Evolutionary conservation across 495 filamentous ascomycete species (phyloP), one percentile per base, ranked within the genome.

Genomic region (Oidiodendron maius): DNA sequence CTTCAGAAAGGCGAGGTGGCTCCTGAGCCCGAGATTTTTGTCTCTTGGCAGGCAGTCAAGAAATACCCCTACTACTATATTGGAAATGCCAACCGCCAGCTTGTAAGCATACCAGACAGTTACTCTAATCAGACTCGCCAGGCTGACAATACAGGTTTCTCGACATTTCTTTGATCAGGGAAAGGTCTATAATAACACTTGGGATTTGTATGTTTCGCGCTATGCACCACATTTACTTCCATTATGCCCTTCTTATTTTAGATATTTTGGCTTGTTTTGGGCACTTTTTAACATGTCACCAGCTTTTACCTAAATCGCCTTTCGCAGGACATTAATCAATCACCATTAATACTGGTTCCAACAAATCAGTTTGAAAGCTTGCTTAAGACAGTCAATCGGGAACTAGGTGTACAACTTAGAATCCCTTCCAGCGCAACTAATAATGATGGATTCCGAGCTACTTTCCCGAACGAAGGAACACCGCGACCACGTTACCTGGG

Each of bases 241-340:
- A 40, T 15, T 11, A 15, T 40, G 15, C 10, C 2, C 10, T 40
- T 40, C 15, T 11, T 12, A 44, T 23, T 44, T 44, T 44, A 11
- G 24, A 23, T 44, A 38, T 18, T 8, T 30, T 28, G 13, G 17
- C 8, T 45, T 3, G 25, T 17, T 10, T 15, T 18, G 26, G 28
- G 5, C 3, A 1, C 23, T 24, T 18, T 39, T 39, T 48, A 30
- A 44, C 11, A 17, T 17, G 9, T 36, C 16, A 16, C 21, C 50
- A 91, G 87, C 34, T 89, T 84, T 65, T 89, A 84, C 56, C 62
- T 89, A 37, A 68, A 77, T 49, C 67, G 79, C 18, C 77, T 26
- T 3, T 23, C 80, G 0, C 39, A 52, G 12, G 55, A 64, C 4
- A 44, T 61, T 9, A 57, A 61, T 6, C 49, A 61, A 25, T 71